A percentile compares a stretch with the other conserved stretches of the same genome.
Evolutionary conservation across 2,329 filamentous ascomycete genomes (phyloP).

Genomic region (Aspergillus candidus): DNA sequence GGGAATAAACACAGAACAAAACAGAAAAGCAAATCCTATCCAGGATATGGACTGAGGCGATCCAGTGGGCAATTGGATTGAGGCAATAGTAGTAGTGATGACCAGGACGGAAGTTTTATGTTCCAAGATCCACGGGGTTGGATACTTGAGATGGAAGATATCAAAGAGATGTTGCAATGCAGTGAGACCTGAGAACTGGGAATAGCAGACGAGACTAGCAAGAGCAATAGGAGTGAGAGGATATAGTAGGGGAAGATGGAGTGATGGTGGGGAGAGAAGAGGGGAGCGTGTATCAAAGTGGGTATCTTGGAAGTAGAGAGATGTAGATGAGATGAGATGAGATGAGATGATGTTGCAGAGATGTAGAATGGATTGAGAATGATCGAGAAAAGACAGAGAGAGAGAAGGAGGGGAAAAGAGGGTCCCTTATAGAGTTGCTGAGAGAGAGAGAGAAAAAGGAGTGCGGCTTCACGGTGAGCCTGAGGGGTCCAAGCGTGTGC

Average conservation of each 20-base stretch:
- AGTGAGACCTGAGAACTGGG: not conserved
- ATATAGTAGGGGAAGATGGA: slow-evolving; percentile 5
- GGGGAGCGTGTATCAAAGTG: not conserved
- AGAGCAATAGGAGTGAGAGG: not conserved
- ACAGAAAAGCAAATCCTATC: slow-evolving; percentile 29
- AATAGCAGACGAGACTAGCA: slow-evolving; percentile 1
- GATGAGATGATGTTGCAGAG: too few relatives aligned
- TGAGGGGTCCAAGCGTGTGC: slow-evolving; percentile 12
- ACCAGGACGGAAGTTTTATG: slow-evolving; percentile 4
- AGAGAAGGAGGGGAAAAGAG: slow-evolving; percentile 7
- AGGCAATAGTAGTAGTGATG: slow-evolving; percentile 20
- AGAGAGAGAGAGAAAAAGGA: slow-evolving; percentile 10
- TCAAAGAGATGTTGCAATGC: slow-evolving; percentile 1
- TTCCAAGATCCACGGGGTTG: slow-evolving; percentile 16
- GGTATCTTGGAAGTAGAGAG: slow-evolving; percentile 1
- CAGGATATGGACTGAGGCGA: slow-evolving; percentile 21
- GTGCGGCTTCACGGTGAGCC: not conserved
- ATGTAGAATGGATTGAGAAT: not conserved
- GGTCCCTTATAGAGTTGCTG: slow-evolving; percentile 12
- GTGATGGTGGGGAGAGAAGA: slow-evolving; percentile 1
- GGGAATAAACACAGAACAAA: slow-evolving; percentile 25
- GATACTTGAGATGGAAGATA: slow-evolving; percentile 10
- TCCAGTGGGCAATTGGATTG: slow-evolving; percentile 22
- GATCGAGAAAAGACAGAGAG: slow-evolving; percentile 8
- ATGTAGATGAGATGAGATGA: too few relatives aligned